phyloP scores from a whole-genome alignment of 306 rosid genomes.

The Cyamopsis tetragonoloba region DNA sequence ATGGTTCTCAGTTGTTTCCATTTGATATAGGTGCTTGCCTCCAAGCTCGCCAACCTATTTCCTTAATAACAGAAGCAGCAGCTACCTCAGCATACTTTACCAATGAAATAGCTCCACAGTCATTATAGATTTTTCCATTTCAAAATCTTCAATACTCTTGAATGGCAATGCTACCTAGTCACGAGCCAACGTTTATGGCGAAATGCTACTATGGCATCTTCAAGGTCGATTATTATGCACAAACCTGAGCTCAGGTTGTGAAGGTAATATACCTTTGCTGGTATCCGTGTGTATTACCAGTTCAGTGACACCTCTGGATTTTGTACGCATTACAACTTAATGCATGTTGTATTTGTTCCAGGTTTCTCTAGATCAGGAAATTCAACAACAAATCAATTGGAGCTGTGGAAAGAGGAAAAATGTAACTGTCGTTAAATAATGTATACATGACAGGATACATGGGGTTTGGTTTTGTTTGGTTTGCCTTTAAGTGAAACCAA shows the following conservation, averaged over 20 bases:
- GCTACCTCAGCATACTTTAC: slow-evolving; percentile 55
- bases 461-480: too few species aligned
- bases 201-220: too few species aligned
- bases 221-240: too few species aligned
- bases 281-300: not conserved
- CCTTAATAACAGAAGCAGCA: slow-evolving; percentile 85
- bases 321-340: not conserved
- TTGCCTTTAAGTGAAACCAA: too few species aligned
- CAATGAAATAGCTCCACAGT: slow-evolving; percentile 47
- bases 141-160: not conserved
- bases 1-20: slow-evolving; percentile 83
- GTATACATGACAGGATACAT: slow-evolving; percentile 5
- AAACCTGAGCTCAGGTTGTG: too few species aligned
- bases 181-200: slow-evolving; percentile 15
- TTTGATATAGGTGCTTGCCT: slow-evolving; percentile 93
- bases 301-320: slow-evolving; percentile 4
- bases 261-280: too few species aligned
- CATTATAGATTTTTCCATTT: slow-evolving; percentile 22
- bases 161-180: slow-evolving; percentile 17
- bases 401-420: not conserved
- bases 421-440: not conserved
- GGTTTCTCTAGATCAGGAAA: slow-evolving; percentile 20
- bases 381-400: too few species aligned
- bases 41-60: slow-evolving; percentile 87
- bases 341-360: slow-evolving; percentile 21